A percentile compares a stretch with the other conserved stretches of the same genome.
Conservation (phyloP, 2,329 filamentous ascomycete genomes). For the Talaromyces sp. region DNA sequence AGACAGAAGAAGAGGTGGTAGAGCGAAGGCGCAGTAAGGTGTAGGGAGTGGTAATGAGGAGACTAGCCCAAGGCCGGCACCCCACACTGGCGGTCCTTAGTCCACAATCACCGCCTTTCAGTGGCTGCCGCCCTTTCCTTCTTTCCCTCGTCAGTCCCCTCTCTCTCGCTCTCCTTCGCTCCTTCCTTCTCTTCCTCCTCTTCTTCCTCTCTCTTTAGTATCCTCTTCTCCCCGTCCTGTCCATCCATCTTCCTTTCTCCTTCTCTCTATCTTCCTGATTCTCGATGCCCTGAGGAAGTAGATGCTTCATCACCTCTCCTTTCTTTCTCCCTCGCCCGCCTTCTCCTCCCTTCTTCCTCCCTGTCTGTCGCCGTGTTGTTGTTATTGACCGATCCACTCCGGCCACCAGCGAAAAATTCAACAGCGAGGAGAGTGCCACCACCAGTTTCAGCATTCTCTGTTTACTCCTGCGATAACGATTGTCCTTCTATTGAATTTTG, state of each 20-base stretch:
- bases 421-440: not conserved
- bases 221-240: not conserved
- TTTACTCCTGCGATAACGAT: slow-evolving; percentile 1
- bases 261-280: not conserved
- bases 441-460: not conserved
- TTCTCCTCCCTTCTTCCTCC: slow-evolving; percentile 4
- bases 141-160: not conserved
- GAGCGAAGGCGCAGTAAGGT: not conserved
- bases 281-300: not conserved
- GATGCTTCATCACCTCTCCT: not conserved
- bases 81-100: not conserved
- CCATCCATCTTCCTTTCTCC: not conserved
- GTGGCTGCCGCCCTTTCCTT: slow-evolving; percentile 4
- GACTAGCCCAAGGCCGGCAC: not conserved
- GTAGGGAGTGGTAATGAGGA: not conserved
- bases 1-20: not conserved
- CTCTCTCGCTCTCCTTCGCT: not conserved
- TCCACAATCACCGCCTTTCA: slow-evolving; percentile 8
- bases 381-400: slow-evolving; percentile 6
- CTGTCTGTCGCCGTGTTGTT: not conserved
- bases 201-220: not conserved
- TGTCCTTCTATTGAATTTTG: not conserved
- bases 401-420: slow-evolving; percentile 5
- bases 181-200: not conserved
- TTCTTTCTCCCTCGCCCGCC: not conserved